phyloP scores from a whole-genome alignment of 768 basidiomycete genomes.

The Leccinum incarnatum region DNA sequence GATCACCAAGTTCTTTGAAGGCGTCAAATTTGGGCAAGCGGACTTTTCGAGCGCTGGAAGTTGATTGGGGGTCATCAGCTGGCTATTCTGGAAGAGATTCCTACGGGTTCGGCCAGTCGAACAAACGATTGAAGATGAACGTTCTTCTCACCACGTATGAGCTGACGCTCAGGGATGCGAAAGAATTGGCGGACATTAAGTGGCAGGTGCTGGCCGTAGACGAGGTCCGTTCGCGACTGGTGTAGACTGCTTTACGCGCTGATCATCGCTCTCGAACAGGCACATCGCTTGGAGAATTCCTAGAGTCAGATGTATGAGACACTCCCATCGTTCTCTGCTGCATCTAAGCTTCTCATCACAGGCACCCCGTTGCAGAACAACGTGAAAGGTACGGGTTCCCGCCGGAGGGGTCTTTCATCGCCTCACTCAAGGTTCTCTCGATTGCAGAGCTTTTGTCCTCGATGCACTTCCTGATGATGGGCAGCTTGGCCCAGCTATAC shows the following conservation, averaged over 20 bases:
- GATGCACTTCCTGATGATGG: slow-evolving; percentile 27
- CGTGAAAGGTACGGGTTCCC: no score
- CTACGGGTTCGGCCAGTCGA: slow-evolving; percentile 50
- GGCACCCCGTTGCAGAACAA: no score
- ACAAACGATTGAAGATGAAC: slow-evolving; percentile 93
- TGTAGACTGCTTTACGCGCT: slow-evolving; percentile 6
- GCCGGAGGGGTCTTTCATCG: no score
- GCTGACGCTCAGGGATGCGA: slow-evolving; percentile 84
- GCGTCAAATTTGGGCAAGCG: no score
- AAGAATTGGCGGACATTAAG: slow-evolving; percentile 88
- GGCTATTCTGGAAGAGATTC: no score
- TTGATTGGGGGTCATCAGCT: no score
- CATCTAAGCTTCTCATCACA: no score
- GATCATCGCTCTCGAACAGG: slow-evolving; percentile 43
- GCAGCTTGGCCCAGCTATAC: slow-evolving; percentile 50
- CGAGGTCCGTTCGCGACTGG: slow-evolving; percentile 54
- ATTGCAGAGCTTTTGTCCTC: no score
- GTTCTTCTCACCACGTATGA: slow-evolving; percentile 97
- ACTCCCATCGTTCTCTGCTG: no score
- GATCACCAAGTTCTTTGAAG: no score
- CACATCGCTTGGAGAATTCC: slow-evolving; percentile 96
- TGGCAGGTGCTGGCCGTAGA: slow-evolving; percentile 98
- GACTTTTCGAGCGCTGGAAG: no score
- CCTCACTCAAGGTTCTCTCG: no score
- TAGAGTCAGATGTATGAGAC: slow-evolving; percentile 98